These are phyloP conservation scores for Zygotorulaspora chibaensis DNA, from an alignment of 805 yeast species.

Conservation along the genomic window DNA sequence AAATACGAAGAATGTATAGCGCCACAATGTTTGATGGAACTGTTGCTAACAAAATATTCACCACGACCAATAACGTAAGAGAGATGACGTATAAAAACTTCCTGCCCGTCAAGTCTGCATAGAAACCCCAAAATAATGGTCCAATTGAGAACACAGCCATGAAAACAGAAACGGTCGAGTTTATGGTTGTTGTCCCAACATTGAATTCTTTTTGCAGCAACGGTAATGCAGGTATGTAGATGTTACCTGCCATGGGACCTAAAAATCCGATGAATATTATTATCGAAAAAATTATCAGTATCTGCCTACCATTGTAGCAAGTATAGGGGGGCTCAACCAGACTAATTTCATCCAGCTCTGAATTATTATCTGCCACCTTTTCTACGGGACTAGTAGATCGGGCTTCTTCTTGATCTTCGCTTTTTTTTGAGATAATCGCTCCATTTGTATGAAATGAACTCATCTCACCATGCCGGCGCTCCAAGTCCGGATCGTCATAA, in stretches of 20 bases:
- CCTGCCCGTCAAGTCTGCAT: constrained; percentile 57
- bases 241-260: constrained; percentile 56
- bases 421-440: constrained; percentile 3
- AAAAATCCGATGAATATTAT: constrained; percentile 48
- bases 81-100: constrained; percentile 62
- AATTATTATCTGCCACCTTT: background rate
- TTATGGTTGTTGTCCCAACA: constrained; percentile 42
- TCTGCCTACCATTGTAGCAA: constrained; percentile 35
- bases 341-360: constrained; percentile 1
- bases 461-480: background rate
- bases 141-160: constrained; percentile 54
- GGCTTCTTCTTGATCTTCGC: background rate
- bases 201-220: constrained; percentile 40
- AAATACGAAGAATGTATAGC: constrained; percentile 57
- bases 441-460: constrained; percentile 1
- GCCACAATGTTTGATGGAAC: constrained; percentile 64
- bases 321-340: constrained; percentile 26
- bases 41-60: constrained; percentile 62
- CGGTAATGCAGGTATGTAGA: constrained; percentile 53
- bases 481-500: background rate
- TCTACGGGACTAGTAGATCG: background rate
- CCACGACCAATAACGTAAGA: constrained; percentile 49
- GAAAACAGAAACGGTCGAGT: constrained; percentile 54
- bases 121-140: constrained; percentile 53
- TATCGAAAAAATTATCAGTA: constrained; percentile 35